phyloP scores from a whole-genome alignment of 2,329 filamentous ascomycete species.

The Aspergillus phoenicis region DNA sequence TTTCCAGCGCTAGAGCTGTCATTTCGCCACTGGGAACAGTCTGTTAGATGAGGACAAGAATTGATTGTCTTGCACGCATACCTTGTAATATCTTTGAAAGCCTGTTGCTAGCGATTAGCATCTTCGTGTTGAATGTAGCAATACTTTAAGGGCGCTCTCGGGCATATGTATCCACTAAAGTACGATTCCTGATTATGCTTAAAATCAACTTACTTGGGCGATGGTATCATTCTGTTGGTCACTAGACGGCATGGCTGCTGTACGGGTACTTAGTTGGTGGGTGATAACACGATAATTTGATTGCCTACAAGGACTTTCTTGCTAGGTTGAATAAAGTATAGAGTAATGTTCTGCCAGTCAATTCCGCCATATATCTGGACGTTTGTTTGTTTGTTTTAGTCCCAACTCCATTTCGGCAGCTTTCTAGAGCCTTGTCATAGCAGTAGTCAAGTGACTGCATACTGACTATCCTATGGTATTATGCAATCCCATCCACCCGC shows the following conservation, averaged over 20 bases:
- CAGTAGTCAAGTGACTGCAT: too few species aligned
- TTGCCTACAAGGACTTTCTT: not conserved
- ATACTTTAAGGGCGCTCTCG: too few species aligned
- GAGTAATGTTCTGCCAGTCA: not conserved
- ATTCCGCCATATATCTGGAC: not conserved
- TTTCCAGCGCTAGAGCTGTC: slow-evolving; percentile 58
- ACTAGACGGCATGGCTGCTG: not conserved
- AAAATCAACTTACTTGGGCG: not conserved
- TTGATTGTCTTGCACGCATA: not conserved
- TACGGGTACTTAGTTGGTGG: not conserved
- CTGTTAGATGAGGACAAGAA: too few species aligned
- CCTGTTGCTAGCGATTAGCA: slow-evolving; percentile 5
- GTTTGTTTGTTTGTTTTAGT: too few species aligned
- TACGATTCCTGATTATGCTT: not conserved
- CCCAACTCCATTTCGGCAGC: too few species aligned
- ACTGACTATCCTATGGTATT: too few species aligned
- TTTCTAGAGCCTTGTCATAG: too few species aligned
- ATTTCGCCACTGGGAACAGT: slow-evolving; percentile 52
- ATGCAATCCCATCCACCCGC: too few species aligned
- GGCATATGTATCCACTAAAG: not conserved
- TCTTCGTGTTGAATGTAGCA: too few species aligned
- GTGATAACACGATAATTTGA: not conserved
- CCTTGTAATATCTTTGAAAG: slow-evolving; percentile 17
- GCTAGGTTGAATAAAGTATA: not conserved
- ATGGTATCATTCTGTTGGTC: not conserved